A percentile compares a stretch with the other conserved stretches of the same genome.
These are phyloP conservation scores for Malus hybrid DNA, from an alignment of 331 rosid genomes.

Conservation along the genomic window DNA sequence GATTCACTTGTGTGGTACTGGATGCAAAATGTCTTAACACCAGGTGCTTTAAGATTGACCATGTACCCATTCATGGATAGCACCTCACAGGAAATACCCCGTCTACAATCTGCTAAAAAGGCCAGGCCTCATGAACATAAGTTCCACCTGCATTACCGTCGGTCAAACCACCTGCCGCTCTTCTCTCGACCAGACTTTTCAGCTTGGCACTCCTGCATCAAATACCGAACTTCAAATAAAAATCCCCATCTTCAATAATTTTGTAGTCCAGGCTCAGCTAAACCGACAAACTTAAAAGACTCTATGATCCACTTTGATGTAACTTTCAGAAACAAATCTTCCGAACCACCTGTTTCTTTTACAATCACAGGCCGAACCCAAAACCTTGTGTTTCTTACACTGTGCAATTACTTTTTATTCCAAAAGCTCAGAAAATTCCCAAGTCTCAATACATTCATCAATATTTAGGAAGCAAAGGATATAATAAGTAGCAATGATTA, in stretches of 20 bases:
- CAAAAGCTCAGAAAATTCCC: not conserved
- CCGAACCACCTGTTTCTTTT: too few species aligned
- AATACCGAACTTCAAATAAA: conserved; percentile 15
- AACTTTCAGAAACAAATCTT: not conserved
- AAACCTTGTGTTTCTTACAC: not conserved
- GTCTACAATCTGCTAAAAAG: conserved; percentile 81
- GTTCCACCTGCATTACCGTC: conserved; percentile 49
- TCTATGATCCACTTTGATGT: not conserved
- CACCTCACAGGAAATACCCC: conserved; percentile 27
- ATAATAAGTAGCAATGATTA: not conserved
- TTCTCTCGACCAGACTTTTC: conserved; percentile 33
- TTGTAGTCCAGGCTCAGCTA: not conserved
- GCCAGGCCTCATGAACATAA: conserved; percentile 56
- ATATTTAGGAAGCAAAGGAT: not conserved
- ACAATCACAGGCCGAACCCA: too few species aligned
- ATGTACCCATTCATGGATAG: too few species aligned
- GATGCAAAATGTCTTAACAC: conserved; percentile 30
- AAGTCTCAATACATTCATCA: not conserved
- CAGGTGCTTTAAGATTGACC: not conserved
- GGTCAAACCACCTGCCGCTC: conserved; percentile 27
- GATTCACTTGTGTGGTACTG: conserved; percentile 19
- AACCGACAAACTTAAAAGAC: not conserved
- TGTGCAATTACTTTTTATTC: not conserved
- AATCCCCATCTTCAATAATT: conserved; percentile 20
- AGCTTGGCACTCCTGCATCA: conserved; percentile 50